Evolutionary conservation across 2,329 filamentous ascomycete species (phyloP), one percentile per base, ranked within the genome.

Genomic region (Botrytis galanthina): DNA sequence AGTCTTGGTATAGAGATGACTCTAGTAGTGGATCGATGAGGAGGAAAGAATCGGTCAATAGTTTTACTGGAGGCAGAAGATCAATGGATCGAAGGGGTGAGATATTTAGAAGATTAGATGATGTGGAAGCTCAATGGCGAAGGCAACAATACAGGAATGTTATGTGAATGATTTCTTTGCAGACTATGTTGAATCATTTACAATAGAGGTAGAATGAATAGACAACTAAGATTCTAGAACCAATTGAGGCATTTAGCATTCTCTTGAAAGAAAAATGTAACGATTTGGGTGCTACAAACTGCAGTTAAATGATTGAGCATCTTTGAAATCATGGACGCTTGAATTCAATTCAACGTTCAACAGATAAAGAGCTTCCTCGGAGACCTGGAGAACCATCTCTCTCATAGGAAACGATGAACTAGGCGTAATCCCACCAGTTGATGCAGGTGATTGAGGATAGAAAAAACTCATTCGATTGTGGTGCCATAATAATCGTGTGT

Each of bases 121-220:
- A 72, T 61, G 51, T 69, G 29, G 48, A 72, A 35, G 71, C 71
- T 22, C 71, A 63, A 71, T 63, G 42, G 69, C 26, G 26, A 44
- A 37, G 54, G 42, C 54, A 32, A 44, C n/a, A 48, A n/a, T 35
- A 70, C 16, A 14, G 39, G 22, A 70, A 70, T 60, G 2, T 44
- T 7, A 60, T 35, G n/a, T 62, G 22, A 12, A 62, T 16, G 9
- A 18, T 16, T 18, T 20, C 10, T 37, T 35, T 14, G 20, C 16
- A n/a, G 2, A 8, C 39, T 26, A 26, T 10, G 32, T 32, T 29
- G 1, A 42, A 5, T 6, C 14, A 9, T 12, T 32, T 46, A 10
- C 14, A 37, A 48, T 37, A 29, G 26, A 29, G 63, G 7, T 7
- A 20, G n/a, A 51, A 54, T 51, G 26, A 51, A 29, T 29, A 22